Evolutionary conservation across 139 green algal genomes (phyloP), one percentile per base, ranked within the genome.

Genomic region (Chlorella ohadii): DNA sequence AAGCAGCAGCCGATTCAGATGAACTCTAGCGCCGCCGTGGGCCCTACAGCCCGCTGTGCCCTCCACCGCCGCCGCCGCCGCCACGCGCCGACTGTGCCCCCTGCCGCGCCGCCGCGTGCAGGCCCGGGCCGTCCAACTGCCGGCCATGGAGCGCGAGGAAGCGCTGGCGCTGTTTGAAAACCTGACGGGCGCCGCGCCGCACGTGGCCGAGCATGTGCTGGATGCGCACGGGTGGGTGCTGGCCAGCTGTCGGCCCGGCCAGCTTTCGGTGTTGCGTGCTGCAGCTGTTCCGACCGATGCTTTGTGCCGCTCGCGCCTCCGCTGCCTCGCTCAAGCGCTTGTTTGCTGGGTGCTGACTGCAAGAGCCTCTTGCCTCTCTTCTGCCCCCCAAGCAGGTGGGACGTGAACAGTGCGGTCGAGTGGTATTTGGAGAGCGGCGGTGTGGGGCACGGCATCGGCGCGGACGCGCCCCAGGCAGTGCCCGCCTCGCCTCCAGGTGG

Each of bases 401-500:
- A 86, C 28, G 44, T 86, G 28, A 64, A 86, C 57, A 78, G 51
- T n/a, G 38, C 66, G 4, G 72, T 86, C 1, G 65, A 67, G 12
- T 86, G 79, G 34, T 86, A 47, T n/a, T 31, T 86, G 41, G 82
- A 86, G 63, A 65, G 47, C 27, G 82, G 72, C n/a, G 72, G 82
- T 3, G 82, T 86, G 59, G 82, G 82, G 25, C 61, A 77, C 15
- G 82, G 82, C 3, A 5, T 0, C 9, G 51, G 51, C 11, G 51
- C 15, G 2, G 51, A 59, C 11, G 68, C 34, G 19, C 19, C 68
- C 2, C 16, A 22, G 34, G 34, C 68, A 31, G 34, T 33, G 68
- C 68, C 68, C 68, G 36, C 68, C 27, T 56, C 34, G 20, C 68
- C 68, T 2, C 68, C 68, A 59, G 51, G 51, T 59, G 51, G 12